Evolutionary conservation across 108 stramenopile species (phyloP).

Genomic region (Discostella stelligeroides): DNA sequence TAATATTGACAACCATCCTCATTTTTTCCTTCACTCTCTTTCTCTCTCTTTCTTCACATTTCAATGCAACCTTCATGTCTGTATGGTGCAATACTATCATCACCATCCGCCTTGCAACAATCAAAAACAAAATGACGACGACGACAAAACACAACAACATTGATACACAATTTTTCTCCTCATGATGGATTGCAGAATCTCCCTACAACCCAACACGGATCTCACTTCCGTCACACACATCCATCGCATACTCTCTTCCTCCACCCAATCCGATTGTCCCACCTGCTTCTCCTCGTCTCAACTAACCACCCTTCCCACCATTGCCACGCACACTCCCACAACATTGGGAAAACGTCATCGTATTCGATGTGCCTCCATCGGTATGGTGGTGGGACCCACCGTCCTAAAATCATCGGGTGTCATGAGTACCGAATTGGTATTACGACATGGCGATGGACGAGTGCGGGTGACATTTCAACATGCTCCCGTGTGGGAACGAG

Average conservation of each 20-base stretch:
- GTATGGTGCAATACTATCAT: no score
- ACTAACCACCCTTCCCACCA: slow-evolving; percentile 56
- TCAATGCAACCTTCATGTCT: no score
- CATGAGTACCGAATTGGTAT: slow-evolving; percentile 81
- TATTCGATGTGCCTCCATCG: slow-evolving; percentile 55
- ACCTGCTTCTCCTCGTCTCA: slow-evolving; percentile 81
- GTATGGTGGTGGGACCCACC: slow-evolving; percentile 75
- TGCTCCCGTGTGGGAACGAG: slow-evolving; percentile 85
- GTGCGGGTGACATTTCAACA: slow-evolving; percentile 84
- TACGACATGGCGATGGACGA: slow-evolving; percentile 74
- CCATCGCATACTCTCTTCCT: slow-evolving; percentile 71
- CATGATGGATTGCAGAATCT: slow-evolving; percentile 49
- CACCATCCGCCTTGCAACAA: no score
- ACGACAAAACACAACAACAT: no score
- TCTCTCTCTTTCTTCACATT: neutral
- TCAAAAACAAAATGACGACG: no score
- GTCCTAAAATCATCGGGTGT: slow-evolving; percentile 63
- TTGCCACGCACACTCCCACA: slow-evolving; percentile 62
- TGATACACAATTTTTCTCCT: no score
- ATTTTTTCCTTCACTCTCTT: neutral
- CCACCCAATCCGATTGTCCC: slow-evolving; percentile 73
- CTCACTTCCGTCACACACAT: slow-evolving; percentile 53
- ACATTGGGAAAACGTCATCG: slow-evolving; percentile 43
- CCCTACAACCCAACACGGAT: slow-evolving; percentile 45
- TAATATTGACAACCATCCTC: no score